A percentile compares a stretch with the other conserved stretches of the same genome.
These are phyloP conservation scores for Lupinus albus DNA, from an alignment of 306 rosid genomes.

Conservation along the genomic window DNA sequence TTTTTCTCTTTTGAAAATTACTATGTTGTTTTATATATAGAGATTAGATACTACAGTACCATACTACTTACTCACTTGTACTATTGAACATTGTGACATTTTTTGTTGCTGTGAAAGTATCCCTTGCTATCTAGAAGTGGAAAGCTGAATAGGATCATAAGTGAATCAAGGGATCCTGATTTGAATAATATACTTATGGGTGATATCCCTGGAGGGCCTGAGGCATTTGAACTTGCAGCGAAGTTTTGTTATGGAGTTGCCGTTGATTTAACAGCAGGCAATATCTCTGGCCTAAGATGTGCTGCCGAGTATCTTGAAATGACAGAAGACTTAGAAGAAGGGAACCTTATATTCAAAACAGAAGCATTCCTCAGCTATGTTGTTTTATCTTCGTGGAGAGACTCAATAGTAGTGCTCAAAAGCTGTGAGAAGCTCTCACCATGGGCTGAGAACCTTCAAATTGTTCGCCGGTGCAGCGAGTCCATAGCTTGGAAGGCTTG, in stretches of 20 bases:
- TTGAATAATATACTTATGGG: slow-evolving; percentile 69
- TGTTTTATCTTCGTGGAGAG: slow-evolving; percentile 94
- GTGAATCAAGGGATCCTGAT: slow-evolving; percentile 67
- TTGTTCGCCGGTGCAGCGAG: slow-evolving; percentile 90
- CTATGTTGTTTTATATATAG: background rate
- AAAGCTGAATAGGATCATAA: slow-evolving; percentile 79
- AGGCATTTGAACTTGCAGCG: slow-evolving; percentile 85
- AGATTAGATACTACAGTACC: background rate
- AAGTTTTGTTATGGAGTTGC: slow-evolving; percentile 92
- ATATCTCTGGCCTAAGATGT: slow-evolving; percentile 93
- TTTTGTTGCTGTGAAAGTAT: slow-evolving; percentile 54
- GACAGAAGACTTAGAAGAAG: slow-evolving; percentile 98
- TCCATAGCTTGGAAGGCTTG: slow-evolving; percentile 99
- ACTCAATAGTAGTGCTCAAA: slow-evolving; percentile 87
- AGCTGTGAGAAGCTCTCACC: slow-evolving; percentile 95
- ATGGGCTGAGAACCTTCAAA: slow-evolving; percentile 95
- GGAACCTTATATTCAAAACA: slow-evolving; percentile 93
- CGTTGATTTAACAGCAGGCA: slow-evolving; percentile 92
- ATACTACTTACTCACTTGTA: slow-evolving; percentile 23
- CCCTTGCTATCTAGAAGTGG: slow-evolving; percentile 93
- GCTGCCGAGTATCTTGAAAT: slow-evolving; percentile 93
- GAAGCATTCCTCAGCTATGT: slow-evolving; percentile 98
- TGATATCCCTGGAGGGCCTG: slow-evolving; percentile 91
- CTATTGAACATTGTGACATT: slow-evolving; percentile 33
- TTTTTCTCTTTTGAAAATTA: background rate